phyloP scores from a whole-genome alignment of 257 asterid species.

The Plectranthus barbatus region DNA sequence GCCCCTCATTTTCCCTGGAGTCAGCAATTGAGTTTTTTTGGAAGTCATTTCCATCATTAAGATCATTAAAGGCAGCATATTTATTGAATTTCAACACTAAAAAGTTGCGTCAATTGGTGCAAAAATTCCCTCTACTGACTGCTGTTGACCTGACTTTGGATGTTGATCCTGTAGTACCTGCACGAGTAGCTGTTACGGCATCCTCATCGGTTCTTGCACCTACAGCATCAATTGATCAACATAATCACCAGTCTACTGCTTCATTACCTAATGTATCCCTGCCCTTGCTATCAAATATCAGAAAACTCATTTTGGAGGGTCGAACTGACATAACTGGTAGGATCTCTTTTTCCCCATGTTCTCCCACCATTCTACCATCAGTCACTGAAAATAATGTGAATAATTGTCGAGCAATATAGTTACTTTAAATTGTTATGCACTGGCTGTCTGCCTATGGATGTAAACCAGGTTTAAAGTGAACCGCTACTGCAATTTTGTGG shows the following conservation, averaged over 20 bases:
- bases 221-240: slow-evolving; percentile 4
- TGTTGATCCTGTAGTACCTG: slow-evolving; percentile 51
- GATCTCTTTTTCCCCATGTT: slow-evolving; percentile 8
- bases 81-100: slow-evolving; percentile 32
- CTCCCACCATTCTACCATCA: not conserved
- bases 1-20: slow-evolving; percentile 59
- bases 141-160: slow-evolving; percentile 65
- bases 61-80: slow-evolving; percentile 60
- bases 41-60: slow-evolving; percentile 71
- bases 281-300: slow-evolving; percentile 35
- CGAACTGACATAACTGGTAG: slow-evolving; percentile 68
- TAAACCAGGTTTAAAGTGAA: not conserved
- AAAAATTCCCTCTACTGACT: slow-evolving; percentile 43
- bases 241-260: slow-evolving; percentile 16
- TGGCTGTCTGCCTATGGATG: not conserved
- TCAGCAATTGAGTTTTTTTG: slow-evolving; percentile 42
- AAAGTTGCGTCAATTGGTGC: slow-evolving; percentile 42
- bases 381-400: not conserved
- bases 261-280: slow-evolving; percentile 18
- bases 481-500: not conserved
- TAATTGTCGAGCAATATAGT: not conserved
- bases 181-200: slow-evolving; percentile 39
- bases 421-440: not conserved
- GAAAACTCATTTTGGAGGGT: slow-evolving; percentile 63
- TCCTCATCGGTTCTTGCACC: slow-evolving; percentile 30